A percentile compares a stretch with the other conserved stretches of the same genome.
Evolutionary conservation across 2,329 filamentous ascomycete species (phyloP).

Genomic region (Huntiella omanensis): DNA sequence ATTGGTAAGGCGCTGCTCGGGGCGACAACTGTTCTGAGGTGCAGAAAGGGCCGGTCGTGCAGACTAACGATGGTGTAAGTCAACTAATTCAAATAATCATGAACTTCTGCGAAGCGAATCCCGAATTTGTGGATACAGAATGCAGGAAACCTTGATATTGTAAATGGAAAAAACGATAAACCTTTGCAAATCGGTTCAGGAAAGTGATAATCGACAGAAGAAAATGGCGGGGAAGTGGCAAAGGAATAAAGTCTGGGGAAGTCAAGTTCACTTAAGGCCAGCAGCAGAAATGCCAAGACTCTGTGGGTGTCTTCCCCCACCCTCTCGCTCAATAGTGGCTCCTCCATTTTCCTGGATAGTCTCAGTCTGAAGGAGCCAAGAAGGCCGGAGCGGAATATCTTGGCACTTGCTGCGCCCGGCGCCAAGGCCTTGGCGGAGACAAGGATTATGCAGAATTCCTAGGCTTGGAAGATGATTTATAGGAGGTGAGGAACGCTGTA

Average conservation of each 20-base stretch:
- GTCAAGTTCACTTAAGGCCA: constrained; percentile 10
- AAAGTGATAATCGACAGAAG: neutral
- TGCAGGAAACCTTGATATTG: neutral
- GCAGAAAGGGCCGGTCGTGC: no score
- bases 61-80: no score
- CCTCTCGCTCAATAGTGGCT: no score
- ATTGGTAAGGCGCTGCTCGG: neutral
- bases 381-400: constrained; percentile 11
- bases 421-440: constrained; percentile 11
- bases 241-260: constrained; percentile 8
- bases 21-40: no score
- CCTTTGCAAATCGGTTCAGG: neutral
- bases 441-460: constrained; percentile 3
- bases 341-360: neutral
- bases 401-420: constrained; percentile 11
- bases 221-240: neutral
- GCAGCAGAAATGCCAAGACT: constrained; percentile 8
- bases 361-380: neutral
- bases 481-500: no score
- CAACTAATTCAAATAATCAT: neutral
- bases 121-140: neutral
- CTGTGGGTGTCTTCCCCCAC: no score
- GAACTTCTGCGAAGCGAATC: neutral
- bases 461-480: no score
- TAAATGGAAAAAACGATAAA: constrained; percentile 4